Evolutionary conservation across 2,329 filamentous ascomycete species (phyloP).

Genomic region (Pezicula neosporulosa): DNA sequence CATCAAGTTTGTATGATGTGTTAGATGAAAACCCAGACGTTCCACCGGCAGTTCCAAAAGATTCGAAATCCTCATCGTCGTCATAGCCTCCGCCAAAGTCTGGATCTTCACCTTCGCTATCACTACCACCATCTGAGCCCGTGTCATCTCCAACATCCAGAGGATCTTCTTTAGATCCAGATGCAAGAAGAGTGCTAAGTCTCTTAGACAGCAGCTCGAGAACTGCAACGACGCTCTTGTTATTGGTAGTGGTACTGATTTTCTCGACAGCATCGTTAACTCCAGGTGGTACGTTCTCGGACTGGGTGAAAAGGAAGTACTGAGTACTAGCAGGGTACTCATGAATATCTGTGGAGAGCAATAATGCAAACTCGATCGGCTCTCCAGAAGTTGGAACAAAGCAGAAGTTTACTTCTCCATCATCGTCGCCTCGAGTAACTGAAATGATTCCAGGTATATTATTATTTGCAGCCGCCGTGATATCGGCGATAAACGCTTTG

Average conservation of each 20-base stretch:
- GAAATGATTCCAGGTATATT: constrained; percentile 45
- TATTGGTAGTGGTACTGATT: constrained; percentile 15
- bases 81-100: constrained; percentile 12
- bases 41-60: constrained; percentile 1
- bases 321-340: neutral
- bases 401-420: constrained; percentile 67
- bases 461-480: constrained; percentile 34
- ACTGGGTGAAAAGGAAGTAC: constrained; percentile 52
- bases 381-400: constrained; percentile 34
- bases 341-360: constrained; percentile 19
- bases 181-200: constrained; percentile 16
- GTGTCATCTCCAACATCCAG: constrained; percentile 30
- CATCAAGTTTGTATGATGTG: constrained; percentile 6
- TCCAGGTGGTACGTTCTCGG: constrained; percentile 38
- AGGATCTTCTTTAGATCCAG: constrained; percentile 12
- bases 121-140: constrained; percentile 19
- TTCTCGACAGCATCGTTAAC: constrained; percentile 32
- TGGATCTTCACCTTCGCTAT: constrained; percentile 12
- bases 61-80: constrained; percentile 24
- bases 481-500: constrained; percentile 60
- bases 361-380: constrained; percentile 22
- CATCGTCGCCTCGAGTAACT: constrained; percentile 61
- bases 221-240: constrained; percentile 20
- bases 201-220: constrained; percentile 19
- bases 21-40: neutral